phyloP scores from a whole-genome alignment of 495 filamentous ascomycete genomes.

The Pseudevernia furfuracea region DNA sequence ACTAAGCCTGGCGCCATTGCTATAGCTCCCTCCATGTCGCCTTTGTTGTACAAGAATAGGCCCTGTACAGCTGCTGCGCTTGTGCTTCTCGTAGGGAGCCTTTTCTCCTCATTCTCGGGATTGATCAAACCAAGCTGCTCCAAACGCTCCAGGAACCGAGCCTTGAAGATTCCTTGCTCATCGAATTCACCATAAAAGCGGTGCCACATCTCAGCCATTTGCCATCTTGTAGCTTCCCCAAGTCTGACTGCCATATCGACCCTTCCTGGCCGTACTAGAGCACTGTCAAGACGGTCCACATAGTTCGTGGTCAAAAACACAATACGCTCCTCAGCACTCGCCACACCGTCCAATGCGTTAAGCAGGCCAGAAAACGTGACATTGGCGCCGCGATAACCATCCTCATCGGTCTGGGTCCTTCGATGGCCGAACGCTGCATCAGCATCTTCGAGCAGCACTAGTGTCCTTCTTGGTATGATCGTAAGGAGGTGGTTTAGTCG shows the following conservation, averaged over 20 bases:
- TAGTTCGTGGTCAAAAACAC: constrained; percentile 95
- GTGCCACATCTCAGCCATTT: constrained; percentile 84
- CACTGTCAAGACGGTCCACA: constrained; percentile 78
- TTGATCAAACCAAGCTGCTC: constrained; percentile 44
- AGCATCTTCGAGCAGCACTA: constrained; percentile 87
- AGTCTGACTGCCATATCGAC: constrained; percentile 90
- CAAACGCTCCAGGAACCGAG: constrained; percentile 43
- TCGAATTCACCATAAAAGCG: constrained; percentile 89
- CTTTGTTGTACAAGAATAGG: constrained; percentile 89
- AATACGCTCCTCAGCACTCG: constrained; percentile 89
- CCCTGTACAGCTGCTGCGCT: constrained; percentile 90
- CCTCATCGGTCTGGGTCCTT: constrained; percentile 59
- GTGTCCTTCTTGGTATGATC: constrained; percentile 75
- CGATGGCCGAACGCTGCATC: constrained; percentile 87
- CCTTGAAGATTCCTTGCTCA: constrained; percentile 41
- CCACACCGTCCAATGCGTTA: constrained; percentile 89
- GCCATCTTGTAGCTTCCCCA: constrained; percentile 77
- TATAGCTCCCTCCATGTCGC: constrained; percentile 79
- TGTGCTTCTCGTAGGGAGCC: constrained; percentile 41
- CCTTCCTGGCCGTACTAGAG: constrained; percentile 80
- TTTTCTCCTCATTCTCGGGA: constrained; percentile 35
- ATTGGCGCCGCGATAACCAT: constrained; percentile 82
- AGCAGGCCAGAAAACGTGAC: constrained; percentile 93
- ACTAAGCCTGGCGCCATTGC: constrained; percentile 64
- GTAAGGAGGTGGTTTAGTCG: constrained; percentile 80